phyloP scores from a whole-genome alignment of 169 alveolate species.

The Plasmodium cynomolgi region DNA sequence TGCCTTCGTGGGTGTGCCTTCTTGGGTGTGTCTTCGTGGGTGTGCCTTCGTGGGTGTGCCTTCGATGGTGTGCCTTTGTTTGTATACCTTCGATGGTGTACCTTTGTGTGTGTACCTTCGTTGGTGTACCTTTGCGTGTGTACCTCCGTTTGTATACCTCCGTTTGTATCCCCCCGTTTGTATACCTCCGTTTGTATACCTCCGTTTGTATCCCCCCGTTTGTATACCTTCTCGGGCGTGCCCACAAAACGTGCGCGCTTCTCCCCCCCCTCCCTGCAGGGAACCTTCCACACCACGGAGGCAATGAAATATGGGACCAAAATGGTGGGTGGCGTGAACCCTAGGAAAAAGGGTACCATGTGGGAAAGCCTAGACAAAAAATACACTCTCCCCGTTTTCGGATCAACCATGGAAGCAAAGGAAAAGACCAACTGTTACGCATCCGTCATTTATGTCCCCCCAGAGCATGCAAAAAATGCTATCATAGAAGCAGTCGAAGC shows the following conservation, averaged over 20 bases:
- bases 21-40: too few relatives aligned
- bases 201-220: background rate
- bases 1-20: background rate
- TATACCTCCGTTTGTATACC: background rate
- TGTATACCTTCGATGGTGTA: too few relatives aligned
- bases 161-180: background rate
- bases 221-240: background rate
- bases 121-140: background rate
- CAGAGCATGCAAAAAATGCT: constrained; percentile 95
- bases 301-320: constrained; percentile 92
- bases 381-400: constrained; percentile 85
- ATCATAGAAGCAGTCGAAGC: constrained; percentile 96
- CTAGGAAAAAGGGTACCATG: constrained; percentile 89
- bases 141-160: background rate
- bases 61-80: background rate
- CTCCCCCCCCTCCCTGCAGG: constrained; percentile 79
- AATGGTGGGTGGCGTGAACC: constrained; percentile 96
- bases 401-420: constrained; percentile 75
- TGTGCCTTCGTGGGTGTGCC: background rate
- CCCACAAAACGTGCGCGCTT: background rate
- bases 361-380: constrained; percentile 85
- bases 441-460: constrained; percentile 96
- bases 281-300: constrained; percentile 92
- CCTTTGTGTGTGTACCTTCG: too few relatives aligned
- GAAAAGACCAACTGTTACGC: constrained; percentile 94